Percentiles rank a stretch among this genome's conserved stretches.
phyloP scores from a whole-genome alignment of 768 basidiomycete species.

The Leccinum barrowsii region DNA sequence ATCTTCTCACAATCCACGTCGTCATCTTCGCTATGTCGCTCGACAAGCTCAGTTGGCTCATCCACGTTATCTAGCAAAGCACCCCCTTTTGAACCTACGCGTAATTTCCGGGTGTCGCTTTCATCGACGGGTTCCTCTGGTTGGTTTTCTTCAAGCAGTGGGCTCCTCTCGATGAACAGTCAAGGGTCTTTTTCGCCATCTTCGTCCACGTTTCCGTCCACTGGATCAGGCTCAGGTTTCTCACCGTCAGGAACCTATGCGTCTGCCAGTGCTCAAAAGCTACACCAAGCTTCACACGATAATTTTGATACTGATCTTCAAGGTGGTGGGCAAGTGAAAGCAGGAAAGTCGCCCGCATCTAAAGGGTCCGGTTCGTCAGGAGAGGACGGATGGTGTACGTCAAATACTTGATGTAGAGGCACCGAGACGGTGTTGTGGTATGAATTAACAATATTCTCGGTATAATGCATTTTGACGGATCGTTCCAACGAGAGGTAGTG shows the following conservation, averaged over 20 bases:
- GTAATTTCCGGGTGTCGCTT: slow-evolving; percentile 23
- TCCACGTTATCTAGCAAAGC: slow-evolving; percentile 53
- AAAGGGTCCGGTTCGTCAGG: slow-evolving; percentile 8
- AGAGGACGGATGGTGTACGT: slow-evolving; percentile 15
- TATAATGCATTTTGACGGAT: not conserved
- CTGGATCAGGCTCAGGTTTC: slow-evolving; percentile 10
- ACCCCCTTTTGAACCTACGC: slow-evolving; percentile 50
- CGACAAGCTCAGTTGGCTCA: slow-evolving; percentile 26
- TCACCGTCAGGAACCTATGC: slow-evolving; percentile 13
- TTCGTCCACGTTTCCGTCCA: slow-evolving; percentile 7
- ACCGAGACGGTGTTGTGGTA: not conserved
- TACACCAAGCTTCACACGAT: slow-evolving; percentile 5
- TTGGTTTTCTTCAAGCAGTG: slow-evolving; percentile 6
- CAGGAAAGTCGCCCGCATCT: slow-evolving; percentile 11
- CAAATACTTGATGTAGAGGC: slow-evolving; percentile 8
- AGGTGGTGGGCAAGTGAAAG: slow-evolving; percentile 6
- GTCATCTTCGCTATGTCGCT: slow-evolving; percentile 27
- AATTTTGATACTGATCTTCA: slow-evolving; percentile 3
- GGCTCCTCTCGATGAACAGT: slow-evolving; percentile 8
- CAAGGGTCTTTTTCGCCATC: slow-evolving; percentile 21
- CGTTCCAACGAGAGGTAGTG: not conserved
- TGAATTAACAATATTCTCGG: not conserved
- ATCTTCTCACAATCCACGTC: slow-evolving; percentile 19
- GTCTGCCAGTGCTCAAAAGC: slow-evolving; percentile 12
- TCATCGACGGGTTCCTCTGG: slow-evolving; percentile 19